These are phyloP conservation scores for Thalia dealbata DNA, from an alignment of 176 grass and related monocot species.

Conservation along the genomic window DNA sequence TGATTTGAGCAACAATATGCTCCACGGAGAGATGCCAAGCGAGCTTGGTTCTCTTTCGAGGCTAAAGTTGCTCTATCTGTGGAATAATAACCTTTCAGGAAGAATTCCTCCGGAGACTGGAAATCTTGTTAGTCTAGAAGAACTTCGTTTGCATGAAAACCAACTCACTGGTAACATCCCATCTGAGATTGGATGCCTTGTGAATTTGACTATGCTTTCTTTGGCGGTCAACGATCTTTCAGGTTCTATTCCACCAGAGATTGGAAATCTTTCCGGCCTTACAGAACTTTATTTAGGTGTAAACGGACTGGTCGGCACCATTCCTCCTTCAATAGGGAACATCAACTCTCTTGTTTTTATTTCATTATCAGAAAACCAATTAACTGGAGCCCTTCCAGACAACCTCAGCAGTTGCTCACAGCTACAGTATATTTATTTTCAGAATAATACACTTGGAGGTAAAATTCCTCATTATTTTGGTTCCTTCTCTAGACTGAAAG, in stretches of 20 bases:
- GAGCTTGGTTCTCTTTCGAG: neutral
- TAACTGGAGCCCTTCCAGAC: slow-evolving; percentile 28
- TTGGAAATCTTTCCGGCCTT: slow-evolving; percentile 23
- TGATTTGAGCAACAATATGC: slow-evolving; percentile 27
- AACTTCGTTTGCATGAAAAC: slow-evolving; percentile 7
- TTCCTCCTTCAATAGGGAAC: slow-evolving; percentile 27
- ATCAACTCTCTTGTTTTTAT: slow-evolving; percentile 12
- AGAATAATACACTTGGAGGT: slow-evolving; percentile 20
- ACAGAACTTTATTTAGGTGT: slow-evolving; percentile 33
- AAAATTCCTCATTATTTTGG: neutral
- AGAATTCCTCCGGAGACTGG: neutral
- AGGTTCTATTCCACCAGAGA: slow-evolving; percentile 24
- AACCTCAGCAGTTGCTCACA: slow-evolving; percentile 16
- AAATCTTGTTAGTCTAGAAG: neutral
- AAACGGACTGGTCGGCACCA: slow-evolving; percentile 31
- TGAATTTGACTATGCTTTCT: neutral
- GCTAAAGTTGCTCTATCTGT: neutral
- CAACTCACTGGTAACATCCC: neutral
- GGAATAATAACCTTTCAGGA: neutral
- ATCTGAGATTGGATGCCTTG: neutral
- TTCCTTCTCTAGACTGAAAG: neutral
- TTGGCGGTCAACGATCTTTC: slow-evolving; percentile 17
- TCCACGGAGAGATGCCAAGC: neutral
- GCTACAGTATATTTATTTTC: slow-evolving; percentile 29
- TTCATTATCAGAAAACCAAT: slow-evolving; percentile 18